Percentiles rank a stretch among this genome's conserved stretches.
Evolutionary conservation across 108 stramenopile species (phyloP).

Genomic region (Pseudonitzschia pungens): DNA sequence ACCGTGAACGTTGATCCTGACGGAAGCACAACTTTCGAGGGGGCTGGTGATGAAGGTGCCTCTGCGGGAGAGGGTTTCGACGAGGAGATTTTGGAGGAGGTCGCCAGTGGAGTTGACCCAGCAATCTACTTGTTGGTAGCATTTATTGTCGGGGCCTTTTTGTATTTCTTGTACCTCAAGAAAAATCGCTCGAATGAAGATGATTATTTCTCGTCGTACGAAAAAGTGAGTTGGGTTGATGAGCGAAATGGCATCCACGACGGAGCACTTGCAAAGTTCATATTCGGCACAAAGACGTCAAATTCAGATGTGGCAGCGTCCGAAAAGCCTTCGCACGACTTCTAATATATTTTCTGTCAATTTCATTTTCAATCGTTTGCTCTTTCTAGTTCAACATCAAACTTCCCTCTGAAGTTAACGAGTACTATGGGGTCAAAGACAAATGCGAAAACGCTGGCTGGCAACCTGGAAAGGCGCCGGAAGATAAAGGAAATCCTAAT

Average conservation of each 20-base stretch:
- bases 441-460: conserved; percentile 75
- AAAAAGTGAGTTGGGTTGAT: conserved; percentile 58
- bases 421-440: conserved; percentile 79
- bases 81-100: conserved; percentile 19
- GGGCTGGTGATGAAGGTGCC: conserved; percentile 38
- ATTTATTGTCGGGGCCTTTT: conserved; percentile 42
- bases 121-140: conserved; percentile 71
- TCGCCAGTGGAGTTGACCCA: conserved; percentile 62
- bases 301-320: neutral
- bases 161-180: conserved; percentile 50
- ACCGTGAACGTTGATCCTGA: conserved; percentile 77
- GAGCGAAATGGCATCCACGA: neutral
- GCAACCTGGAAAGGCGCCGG: conserved; percentile 58
- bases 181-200: conserved; percentile 57
- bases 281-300: no score
- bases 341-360: conserved; percentile 5
- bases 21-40: conserved; percentile 73
- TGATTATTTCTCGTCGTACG: conserved; percentile 79
- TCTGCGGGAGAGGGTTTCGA: conserved; percentile 23
- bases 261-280: neutral
- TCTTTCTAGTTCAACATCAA: conserved; percentile 76
- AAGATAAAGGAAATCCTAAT: conserved; percentile 1
- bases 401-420: conserved; percentile 84
- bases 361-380: conserved; percentile 1
- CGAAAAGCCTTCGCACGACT: neutral